Evolutionary conservation across 1,284 basidiomycete genomes (phyloP), one percentile per base, ranked within the genome.

Genomic region (Ganoderma resinaceum): DNA sequence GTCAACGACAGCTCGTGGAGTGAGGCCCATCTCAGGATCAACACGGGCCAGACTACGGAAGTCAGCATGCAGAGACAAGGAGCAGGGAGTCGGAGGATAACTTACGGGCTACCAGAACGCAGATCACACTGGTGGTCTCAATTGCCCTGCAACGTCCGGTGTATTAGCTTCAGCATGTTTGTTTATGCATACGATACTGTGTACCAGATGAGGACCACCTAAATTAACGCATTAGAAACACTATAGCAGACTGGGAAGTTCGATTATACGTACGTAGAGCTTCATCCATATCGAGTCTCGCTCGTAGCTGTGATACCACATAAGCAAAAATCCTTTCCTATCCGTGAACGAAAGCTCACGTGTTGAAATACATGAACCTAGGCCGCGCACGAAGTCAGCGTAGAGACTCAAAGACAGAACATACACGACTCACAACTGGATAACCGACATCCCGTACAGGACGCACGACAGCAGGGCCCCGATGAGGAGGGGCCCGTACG

Each of bases 401-500:
- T 7, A 35, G 16, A 58, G 9, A 58, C 33, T 18, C 55, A 31
- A 46, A 6, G 6, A n/a, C 29, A n/a, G 16, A 3, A 58, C 3
- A 12, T 5, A 3, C 9, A n/a, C 33, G 37, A 33, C 62, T 53
- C 49, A 63, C 62, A 63, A 23, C 62, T 63, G 62, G 20, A 63
- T 14, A 18, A 23, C 23, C 20, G 62, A 33, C 35, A 63, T 49
- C 9, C 62, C 62, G 29, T 52, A 63, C 31, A 37, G n/a, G 33
- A 52, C 49, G 12, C 46, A 52, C 20, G 43, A 33, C 2, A 63
- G 35, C 9, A 37, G 31, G 12, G 33, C 18, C 9, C 62, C 62
- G 20, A 63, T 55, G 62, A 63, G 62, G 46, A 63, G 49, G 14
- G 62, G 62, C 14, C 62, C 62, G 23, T 63, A 63, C 9, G 62